phyloP scores from a whole-genome alignment of 176 grass and related monocot genomes.

The Zoysia pacifica region DNA sequence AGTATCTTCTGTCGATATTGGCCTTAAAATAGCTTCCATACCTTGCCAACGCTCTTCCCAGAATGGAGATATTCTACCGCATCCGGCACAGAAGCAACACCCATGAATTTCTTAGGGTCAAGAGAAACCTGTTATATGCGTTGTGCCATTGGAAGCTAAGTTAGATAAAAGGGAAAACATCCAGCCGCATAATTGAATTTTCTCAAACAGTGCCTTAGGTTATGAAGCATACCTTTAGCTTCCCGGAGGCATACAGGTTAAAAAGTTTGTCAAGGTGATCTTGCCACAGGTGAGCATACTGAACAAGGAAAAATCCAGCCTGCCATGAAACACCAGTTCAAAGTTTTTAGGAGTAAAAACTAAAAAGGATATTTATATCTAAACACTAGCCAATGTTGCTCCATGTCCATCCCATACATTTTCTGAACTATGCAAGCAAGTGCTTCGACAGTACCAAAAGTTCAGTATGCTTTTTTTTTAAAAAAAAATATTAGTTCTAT shows the following conservation, averaged over 20 bases:
- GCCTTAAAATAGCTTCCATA: no score
- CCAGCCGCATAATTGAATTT: not conserved
- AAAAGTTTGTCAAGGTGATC: conserved; percentile 68
- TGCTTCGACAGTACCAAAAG: not conserved
- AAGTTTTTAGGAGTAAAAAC: not conserved
- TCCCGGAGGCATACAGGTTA: conserved; percentile 62
- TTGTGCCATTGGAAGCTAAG: not conserved
- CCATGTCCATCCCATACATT: not conserved
- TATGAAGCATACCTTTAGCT: conserved; percentile 65
- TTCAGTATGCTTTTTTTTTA: not conserved
- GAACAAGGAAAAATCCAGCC: conserved; percentile 78
- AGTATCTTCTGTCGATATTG: no score
- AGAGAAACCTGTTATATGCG: conserved; percentile 59
- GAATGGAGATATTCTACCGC: conserved; percentile 97
- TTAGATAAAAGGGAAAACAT: not conserved
- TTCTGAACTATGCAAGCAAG: conserved; percentile 20
- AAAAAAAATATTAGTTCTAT: no score
- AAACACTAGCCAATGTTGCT: not conserved
- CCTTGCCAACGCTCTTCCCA: conserved; percentile 60
- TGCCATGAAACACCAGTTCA: not conserved
- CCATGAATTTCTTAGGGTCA: conserved; percentile 79
- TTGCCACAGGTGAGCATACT: conserved; percentile 70
- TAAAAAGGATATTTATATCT: not conserved
- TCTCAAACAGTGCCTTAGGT: not conserved
- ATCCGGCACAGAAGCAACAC: conserved; percentile 79